Percentiles rank a stretch among this genome's conserved stretches.
These are phyloP conservation scores for Tylopilus intermedius DNA, from an alignment of 768 basidiomycete genomes.

Conservation along the genomic window DNA sequence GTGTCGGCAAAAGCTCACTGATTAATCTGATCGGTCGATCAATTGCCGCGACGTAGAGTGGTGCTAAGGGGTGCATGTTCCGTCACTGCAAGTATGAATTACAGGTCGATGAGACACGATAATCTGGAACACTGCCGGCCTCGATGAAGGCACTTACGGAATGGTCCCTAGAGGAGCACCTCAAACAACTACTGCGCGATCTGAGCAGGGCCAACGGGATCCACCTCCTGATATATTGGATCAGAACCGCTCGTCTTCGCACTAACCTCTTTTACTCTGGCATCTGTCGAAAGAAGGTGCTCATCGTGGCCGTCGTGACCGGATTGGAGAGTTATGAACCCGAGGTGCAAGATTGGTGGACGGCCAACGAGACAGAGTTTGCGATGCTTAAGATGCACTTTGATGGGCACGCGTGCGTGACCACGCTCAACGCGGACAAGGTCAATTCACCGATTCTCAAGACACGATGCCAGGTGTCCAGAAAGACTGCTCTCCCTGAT, in stretches of 20 bases:
- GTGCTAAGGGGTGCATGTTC: slow-evolving; percentile 34
- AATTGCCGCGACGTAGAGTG: slow-evolving; percentile 33
- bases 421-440: slow-evolving; percentile 30
- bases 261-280: slow-evolving; percentile 33
- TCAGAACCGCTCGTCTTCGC: slow-evolving; percentile 31
- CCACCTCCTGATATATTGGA: slow-evolving; percentile 30
- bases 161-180: slow-evolving; percentile 23
- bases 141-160: slow-evolving; percentile 34
- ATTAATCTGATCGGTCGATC: slow-evolving; percentile 40
- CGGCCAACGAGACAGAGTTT: slow-evolving; percentile 28
- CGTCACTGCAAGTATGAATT: slow-evolving; percentile 26
- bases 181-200: slow-evolving; percentile 23
- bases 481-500: slow-evolving; percentile 20
- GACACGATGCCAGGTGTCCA: slow-evolving; percentile 25
- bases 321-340: slow-evolving; percentile 35
- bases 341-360: slow-evolving; percentile 32
- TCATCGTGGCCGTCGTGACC: slow-evolving; percentile 34
- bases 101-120: slow-evolving; percentile 19
- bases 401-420: slow-evolving; percentile 36
- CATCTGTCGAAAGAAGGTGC: slow-evolving; percentile 34
- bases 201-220: slow-evolving; percentile 26
- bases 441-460: slow-evolving; percentile 28
- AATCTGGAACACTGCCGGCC: slow-evolving; percentile 38
- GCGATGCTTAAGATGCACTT: slow-evolving; percentile 29
- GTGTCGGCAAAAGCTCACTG: slow-evolving; percentile 39